Percentiles rank a stretch among this genome's conserved stretches.
Evolutionary conservation across 495 filamentous ascomycete genomes (phyloP).

Genomic region (Achaetomiella virescens): DNA sequence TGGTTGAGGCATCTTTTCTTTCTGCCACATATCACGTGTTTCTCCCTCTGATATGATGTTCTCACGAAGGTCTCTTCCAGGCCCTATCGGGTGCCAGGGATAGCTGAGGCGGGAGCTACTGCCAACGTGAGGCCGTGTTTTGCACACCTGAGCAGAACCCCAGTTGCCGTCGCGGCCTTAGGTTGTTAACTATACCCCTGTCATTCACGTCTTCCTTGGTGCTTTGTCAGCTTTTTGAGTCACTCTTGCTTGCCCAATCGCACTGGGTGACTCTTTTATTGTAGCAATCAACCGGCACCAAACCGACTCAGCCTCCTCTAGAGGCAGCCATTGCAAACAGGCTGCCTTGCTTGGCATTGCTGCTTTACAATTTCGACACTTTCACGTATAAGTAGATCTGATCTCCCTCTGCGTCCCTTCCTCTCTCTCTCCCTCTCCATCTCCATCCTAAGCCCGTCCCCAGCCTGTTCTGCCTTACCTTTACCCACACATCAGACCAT

Average conservation of each 20-base stretch:
- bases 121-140: not conserved
- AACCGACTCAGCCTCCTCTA: not conserved
- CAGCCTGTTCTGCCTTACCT: not conserved
- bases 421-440: not conserved
- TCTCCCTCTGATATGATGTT: too few relatives aligned
- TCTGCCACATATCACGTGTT: too few relatives aligned
- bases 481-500: not conserved
- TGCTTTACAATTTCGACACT: not conserved
- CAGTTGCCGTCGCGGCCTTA: not conserved
- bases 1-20: too few relatives aligned
- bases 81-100: too few relatives aligned
- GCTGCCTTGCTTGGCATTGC: not conserved
- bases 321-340: not conserved
- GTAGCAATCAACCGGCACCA: not conserved
- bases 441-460: not conserved
- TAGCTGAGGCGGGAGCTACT: too few relatives aligned
- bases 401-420: not conserved
- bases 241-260: not conserved
- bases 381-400: constrained; percentile 20
- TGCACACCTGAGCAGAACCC: constrained; percentile 5
- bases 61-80: not conserved
- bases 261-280: not conserved
- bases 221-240: not conserved
- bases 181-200: not conserved
- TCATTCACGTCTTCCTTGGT: not conserved